Evolutionary conservation across 1,284 basidiomycete species (phyloP).

Genomic region (Irpex sp.): DNA sequence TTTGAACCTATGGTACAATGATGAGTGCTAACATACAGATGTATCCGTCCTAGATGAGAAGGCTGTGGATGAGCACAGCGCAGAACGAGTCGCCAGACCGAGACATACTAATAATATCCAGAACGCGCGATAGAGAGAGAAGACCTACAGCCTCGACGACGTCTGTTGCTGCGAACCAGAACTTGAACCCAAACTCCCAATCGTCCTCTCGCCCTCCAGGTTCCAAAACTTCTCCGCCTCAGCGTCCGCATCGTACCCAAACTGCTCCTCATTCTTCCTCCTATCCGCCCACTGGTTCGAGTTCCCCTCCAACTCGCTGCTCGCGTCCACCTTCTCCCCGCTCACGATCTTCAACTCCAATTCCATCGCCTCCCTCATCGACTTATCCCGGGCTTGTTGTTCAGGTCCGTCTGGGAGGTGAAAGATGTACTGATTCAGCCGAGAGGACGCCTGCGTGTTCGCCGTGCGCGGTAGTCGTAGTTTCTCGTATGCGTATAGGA

Average conservation of each 20-base stretch:
- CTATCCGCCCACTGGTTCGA: constrained; percentile 51
- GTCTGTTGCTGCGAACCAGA: background rate
- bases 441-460: constrained; percentile 42
- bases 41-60: background rate
- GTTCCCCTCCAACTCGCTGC: constrained; percentile 27
- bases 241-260: constrained; percentile 48
- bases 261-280: constrained; percentile 39
- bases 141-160: background rate
- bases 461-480: constrained; percentile 46
- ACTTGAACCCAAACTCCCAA: constrained; percentile 1
- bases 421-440: constrained; percentile 49
- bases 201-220: constrained; percentile 24
- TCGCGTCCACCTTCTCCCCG: constrained; percentile 16
- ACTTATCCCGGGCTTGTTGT: constrained; percentile 45
- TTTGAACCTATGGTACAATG: background rate
- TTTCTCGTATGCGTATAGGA: constrained; percentile 50
- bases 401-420: constrained; percentile 52
- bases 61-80: background rate
- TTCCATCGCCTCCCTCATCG: constrained; percentile 48
- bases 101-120: background rate
- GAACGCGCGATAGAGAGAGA: background rate
- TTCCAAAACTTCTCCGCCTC: constrained; percentile 48
- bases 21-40: background rate
- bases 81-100: background rate
- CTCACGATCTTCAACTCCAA: constrained; percentile 24